Percentiles rank a stretch among this genome's conserved stretches.
Conservation (phyloP, 2,329 filamentous ascomycete species). For the Aspergillus tanneri region DNA sequence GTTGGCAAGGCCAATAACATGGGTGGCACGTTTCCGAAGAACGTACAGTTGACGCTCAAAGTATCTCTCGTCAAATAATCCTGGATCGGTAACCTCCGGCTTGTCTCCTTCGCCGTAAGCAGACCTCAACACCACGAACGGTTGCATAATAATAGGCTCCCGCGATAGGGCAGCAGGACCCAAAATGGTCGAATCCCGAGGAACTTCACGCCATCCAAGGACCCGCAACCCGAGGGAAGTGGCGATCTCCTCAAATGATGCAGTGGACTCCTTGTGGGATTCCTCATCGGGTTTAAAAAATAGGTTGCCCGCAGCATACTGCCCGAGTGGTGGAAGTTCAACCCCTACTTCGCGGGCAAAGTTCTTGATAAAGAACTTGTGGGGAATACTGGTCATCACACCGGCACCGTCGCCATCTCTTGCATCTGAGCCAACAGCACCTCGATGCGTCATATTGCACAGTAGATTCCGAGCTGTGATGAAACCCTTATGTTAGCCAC, state of each 20-base stretch:
- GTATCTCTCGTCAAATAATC: constrained; percentile 76
- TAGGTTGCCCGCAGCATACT: constrained; percentile 95
- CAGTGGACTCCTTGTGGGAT: constrained; percentile 83
- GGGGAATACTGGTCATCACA: constrained; percentile 98
- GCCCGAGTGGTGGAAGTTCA: constrained; percentile 80
- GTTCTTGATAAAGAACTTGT: constrained; percentile 98
- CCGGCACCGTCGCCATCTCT: constrained; percentile 97
- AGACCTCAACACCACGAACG: constrained; percentile 84
- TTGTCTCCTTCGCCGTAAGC: constrained; percentile 79
- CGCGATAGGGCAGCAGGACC: constrained; percentile 89
- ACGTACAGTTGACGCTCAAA: constrained; percentile 95
- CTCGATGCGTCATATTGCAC: constrained; percentile 99
- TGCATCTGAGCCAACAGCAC: constrained; percentile 95
- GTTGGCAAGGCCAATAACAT: constrained; percentile 92
- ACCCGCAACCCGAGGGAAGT: constrained; percentile 83
- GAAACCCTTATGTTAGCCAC: background rate
- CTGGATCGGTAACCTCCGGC: constrained; percentile 74
- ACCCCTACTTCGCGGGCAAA: constrained; percentile 89
- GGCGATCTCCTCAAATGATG: constrained; percentile 91
- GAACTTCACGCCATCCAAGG: constrained; percentile 93
- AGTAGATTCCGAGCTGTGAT: constrained; percentile 78
- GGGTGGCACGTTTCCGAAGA: constrained; percentile 89
- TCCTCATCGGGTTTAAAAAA: constrained; percentile 98
- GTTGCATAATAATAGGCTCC: constrained; percentile 92
- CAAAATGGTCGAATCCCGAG: constrained; percentile 87